Base-by-base conservation (phyloP, 2,329 filamentous ascomycete genomes). In the Penicillium verrucosum region DNA sequence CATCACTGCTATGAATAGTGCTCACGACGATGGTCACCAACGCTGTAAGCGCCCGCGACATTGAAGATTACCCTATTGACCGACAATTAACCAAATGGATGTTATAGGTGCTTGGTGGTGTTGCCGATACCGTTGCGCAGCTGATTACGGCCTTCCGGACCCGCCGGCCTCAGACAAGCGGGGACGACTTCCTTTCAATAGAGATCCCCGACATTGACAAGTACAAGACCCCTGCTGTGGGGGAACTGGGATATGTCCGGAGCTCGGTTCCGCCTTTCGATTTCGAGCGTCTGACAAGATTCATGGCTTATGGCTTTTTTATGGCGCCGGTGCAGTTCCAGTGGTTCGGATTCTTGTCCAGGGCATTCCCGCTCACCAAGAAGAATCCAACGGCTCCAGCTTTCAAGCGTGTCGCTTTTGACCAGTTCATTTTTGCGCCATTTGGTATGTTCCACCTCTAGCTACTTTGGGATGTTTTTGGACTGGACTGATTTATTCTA, bases 11-110 rank as follows among this genome's bases (percentile, higher is more conserved):
- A 12, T 45, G 8, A 34, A 57, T 71, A 89, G 90, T 99, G 41
- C 85, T 99, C 69, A 99, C 94, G 60, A 99, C 96, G 77, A 99
- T 99, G 93, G 90, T 97, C 71, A 96, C 93, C 73, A 99, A 99
- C 79, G 90, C 94, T 65, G 88, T 89, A 85, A 71, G 83, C 60
- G 8, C 25, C 40, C 40, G 48, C 29, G 23, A 45, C 8, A 29
- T 44, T 54, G 25, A 27, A 8, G 5, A 29, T n/a, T n/a, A n/a
- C 40, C n/a, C 23, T 25, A 34, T 12, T 29, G 36, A 51, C 47
- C 42, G n/a, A n/a, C 38, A 46, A 45, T 41, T 57, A 48, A 60
- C 59, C 60, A 61, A 51, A 44, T 27, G 45, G 32, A 58, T 54
- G 47, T 49, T 51, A 45, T 63, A 86, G 83, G 78, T 97, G 55